Base-by-base conservation (phyloP, 2,329 filamentous ascomycete species). In the Fusarium praegraminearum region DNA sequence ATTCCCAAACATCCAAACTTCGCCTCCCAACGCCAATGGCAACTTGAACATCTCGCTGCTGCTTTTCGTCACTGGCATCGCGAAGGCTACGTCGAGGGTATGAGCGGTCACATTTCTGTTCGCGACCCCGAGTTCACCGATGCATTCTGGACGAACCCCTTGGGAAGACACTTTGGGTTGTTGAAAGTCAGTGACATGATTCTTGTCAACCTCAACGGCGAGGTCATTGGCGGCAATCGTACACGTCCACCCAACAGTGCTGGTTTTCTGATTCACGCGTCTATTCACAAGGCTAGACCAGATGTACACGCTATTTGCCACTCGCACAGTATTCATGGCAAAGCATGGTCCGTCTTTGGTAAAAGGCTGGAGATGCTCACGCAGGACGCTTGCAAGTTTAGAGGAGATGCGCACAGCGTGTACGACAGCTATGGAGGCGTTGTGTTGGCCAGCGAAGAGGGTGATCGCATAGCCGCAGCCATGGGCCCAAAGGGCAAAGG, bases 241-340 rank as follows among this genome's bases (percentile, higher is more conserved):
- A 80, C 79, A 2, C 80, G 85, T 24, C 88, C 89, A 1, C 86
- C 88, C 45, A 93, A 93, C 77, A 85, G 87, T 4, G 90, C 90
- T 0, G 90, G 90, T 0, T 92, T 92, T 73, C 77, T 90, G 57
- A 93, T 93, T 68, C 91, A 93, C 78, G 90, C 89, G 5, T 65
- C 70, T 5, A 82, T 92, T 18, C 87, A 91, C 78, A 88, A 87
- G 77, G 88, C 88, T 1, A 81, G 90, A 13, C 86, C 87, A 3
- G 86, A 91, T 73, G 87, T 90, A 18, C 83, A 89, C 70, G 90
- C 91, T 3, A 87, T 90, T 12, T 92, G 90, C 74, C 91, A 93
- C 73, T 86, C 86, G 5, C 91, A 93, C 73, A 87, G 85, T 22
- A 83, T 84, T 40, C 83, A 87, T 12, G 91, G 90, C 2, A 89